These are phyloP conservation scores for Colletotrichum filicis DNA, from an alignment of 2,329 filamentous ascomycete genomes.

Conservation along the genomic window DNA sequence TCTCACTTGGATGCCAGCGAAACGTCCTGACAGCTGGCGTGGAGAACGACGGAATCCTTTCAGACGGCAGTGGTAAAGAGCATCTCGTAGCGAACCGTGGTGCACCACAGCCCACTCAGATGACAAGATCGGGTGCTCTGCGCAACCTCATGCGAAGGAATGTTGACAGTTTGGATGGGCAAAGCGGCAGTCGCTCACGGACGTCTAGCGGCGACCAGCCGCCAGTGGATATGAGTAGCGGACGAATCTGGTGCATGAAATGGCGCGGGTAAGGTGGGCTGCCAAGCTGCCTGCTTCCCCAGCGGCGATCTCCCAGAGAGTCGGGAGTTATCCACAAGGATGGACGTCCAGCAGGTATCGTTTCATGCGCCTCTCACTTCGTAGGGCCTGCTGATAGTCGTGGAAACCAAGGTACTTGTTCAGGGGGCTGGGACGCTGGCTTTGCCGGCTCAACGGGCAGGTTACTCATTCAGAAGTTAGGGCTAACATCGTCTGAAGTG, in stretches of 20 bases:
- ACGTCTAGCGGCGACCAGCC: neutral
- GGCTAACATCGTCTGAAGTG: neutral
- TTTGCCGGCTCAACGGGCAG: neutral
- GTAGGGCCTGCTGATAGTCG: neutral
- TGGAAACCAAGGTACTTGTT: neutral
- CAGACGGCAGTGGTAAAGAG: constrained; percentile 22
- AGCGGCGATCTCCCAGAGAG: neutral
- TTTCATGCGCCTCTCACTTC: constrained; percentile 19
- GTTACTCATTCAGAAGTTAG: neutral
- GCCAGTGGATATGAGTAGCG: neutral
- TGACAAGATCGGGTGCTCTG: constrained; percentile 22
- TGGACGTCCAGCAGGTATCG: constrained; percentile 6
- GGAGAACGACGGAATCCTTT: constrained; percentile 8
- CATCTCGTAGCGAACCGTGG: constrained; percentile 24
- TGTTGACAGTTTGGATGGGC: constrained; percentile 19
- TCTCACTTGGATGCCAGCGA: constrained; percentile 1
- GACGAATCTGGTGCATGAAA: neutral
- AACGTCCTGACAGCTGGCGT: constrained; percentile 18
- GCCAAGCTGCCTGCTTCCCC: neutral
- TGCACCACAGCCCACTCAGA: constrained; percentile 20
- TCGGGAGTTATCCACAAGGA: constrained; percentile 3
- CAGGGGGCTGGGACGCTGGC: neutral
- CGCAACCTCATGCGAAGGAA: constrained; percentile 7
- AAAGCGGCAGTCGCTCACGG: neutral
- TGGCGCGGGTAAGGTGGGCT: neutral